Percentiles rank a stretch among this genome's conserved stretches.
Conservation (phyloP, 495 filamentous ascomycete species). For the Aspergillus nidulans region DNA sequence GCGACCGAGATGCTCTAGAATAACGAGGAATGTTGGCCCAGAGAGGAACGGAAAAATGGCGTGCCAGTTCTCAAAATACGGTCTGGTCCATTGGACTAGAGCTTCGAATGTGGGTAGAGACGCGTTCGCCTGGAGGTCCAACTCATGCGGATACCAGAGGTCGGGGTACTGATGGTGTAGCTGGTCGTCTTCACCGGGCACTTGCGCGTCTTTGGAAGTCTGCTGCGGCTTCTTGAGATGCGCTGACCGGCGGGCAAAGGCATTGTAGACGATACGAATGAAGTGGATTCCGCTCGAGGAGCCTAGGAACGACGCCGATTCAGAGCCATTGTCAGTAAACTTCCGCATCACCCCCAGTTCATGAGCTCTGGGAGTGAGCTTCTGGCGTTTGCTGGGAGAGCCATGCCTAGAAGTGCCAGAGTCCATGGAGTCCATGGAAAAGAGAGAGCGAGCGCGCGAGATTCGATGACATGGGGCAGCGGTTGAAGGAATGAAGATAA, state of each 20-base stretch:
- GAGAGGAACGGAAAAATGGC: conserved; percentile 44
- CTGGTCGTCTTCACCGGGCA: conserved; percentile 47
- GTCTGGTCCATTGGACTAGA: conserved; percentile 34
- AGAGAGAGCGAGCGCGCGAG: not conserved
- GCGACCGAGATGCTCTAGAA: conserved; percentile 29
- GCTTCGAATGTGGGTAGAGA: conserved; percentile 25
- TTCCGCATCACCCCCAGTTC: conserved; percentile 41
- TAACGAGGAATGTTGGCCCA: conserved; percentile 36
- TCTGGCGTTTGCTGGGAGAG: conserved; percentile 27
- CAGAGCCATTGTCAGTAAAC: conserved; percentile 24
- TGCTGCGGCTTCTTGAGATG: conserved; percentile 26
- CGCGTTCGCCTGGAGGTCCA: conserved; percentile 14
- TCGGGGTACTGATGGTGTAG: conserved; percentile 17
- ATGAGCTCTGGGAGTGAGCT: conserved; percentile 27
- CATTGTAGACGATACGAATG: conserved; percentile 42
- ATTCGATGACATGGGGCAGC: not conserved
- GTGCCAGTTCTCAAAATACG: conserved; percentile 49
- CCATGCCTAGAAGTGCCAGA: conserved; percentile 2
- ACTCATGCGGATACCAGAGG: conserved; percentile 28
- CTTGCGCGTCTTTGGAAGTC: conserved; percentile 27
- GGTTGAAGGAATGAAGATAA: not conserved
- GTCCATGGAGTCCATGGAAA: conserved; percentile 14
- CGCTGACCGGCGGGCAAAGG: conserved; percentile 38
- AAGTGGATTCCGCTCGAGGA: conserved; percentile 51
- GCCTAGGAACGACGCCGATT: conserved; percentile 38